These are phyloP conservation scores for Stagonosporopsis rhizophila DNA, from an alignment of 2,329 filamentous ascomycete genomes.

Conservation along the genomic window DNA sequence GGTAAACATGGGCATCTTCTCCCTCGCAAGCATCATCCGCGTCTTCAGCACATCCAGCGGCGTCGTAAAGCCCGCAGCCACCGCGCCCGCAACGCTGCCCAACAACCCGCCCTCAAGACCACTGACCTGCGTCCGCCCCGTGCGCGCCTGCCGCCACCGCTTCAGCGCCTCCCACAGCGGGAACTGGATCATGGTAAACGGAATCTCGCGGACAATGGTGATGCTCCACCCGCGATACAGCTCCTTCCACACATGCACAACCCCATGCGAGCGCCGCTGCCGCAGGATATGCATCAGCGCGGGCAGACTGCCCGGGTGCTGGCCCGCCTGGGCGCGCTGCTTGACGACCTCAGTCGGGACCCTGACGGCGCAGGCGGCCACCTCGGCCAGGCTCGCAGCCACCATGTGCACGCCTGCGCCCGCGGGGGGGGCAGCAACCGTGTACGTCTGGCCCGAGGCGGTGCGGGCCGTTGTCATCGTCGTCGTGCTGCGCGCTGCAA, in stretches of 20 bases:
- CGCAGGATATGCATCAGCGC: conserved; percentile 73
- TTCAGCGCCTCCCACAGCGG: conserved; percentile 96
- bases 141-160: conserved; percentile 63
- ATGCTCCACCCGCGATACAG: conserved; percentile 92
- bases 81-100: conserved; percentile 80
- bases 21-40: conserved; percentile 85
- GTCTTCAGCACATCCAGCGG: conserved; percentile 97
- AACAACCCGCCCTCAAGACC: conserved; percentile 84
- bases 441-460: conserved; percentile 40
- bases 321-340: conserved; percentile 89
- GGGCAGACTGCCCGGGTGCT: conserved; percentile 72
- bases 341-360: conserved; percentile 98
- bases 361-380: conserved; percentile 88
- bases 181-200: conserved; percentile 97
- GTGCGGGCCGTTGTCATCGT: conserved; percentile 27
- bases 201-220: conserved; percentile 93
- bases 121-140: conserved; percentile 61
- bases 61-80: conserved; percentile 88
- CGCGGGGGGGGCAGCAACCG: neutral
- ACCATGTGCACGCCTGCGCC: conserved; percentile 72
- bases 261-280: conserved; percentile 49
- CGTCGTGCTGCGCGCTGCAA: conserved; percentile 21
- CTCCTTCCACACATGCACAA: conserved; percentile 74
- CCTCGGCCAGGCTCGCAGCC: conserved; percentile 84
- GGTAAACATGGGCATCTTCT: conserved; percentile 64